Percentiles rank a stretch among this genome's conserved stretches.
phyloP scores from a whole-genome alignment of 768 basidiomycete genomes.

The Mycena rosella region DNA sequence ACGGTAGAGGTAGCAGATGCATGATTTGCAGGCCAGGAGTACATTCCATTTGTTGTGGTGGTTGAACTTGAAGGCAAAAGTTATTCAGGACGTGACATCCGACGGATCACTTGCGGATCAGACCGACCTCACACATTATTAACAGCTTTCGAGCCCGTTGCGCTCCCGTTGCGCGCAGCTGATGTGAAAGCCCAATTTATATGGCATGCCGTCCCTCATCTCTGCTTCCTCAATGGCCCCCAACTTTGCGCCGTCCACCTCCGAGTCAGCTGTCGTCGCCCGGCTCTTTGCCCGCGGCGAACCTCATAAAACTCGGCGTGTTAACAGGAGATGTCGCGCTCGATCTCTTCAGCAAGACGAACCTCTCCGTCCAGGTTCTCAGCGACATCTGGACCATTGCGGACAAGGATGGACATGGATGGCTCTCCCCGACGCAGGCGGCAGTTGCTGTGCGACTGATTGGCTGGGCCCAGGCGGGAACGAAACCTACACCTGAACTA shows the following conservation, averaged over 20 bases:
- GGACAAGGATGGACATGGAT: slow-evolving; percentile 66
- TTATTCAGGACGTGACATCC: not conserved
- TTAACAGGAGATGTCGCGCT: slow-evolving; percentile 64
- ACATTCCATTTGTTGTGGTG: slow-evolving; percentile 72
- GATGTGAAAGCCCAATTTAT: slow-evolving; percentile 2
- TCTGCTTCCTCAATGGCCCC: slow-evolving; percentile 9
- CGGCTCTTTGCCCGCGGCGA: slow-evolving; percentile 52
- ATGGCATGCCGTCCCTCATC: slow-evolving; percentile 11
- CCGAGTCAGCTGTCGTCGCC: slow-evolving; percentile 48
- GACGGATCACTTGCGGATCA: too few relatives aligned
- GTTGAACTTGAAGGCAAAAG: slow-evolving; percentile 3
- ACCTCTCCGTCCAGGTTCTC: slow-evolving; percentile 57
- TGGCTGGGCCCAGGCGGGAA: slow-evolving; percentile 64
- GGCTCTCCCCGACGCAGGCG: slow-evolving; percentile 61
- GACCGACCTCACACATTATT: too few relatives aligned
- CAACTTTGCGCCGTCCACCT: slow-evolving; percentile 35
- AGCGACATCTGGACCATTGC: slow-evolving; percentile 69
- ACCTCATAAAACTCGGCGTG: slow-evolving; percentile 55
- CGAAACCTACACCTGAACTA: slow-evolving; percentile 49
- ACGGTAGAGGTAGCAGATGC: slow-evolving; percentile 40
- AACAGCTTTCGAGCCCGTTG: slow-evolving; percentile 17
- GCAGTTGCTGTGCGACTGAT: slow-evolving; percentile 63
- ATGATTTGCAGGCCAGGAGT: slow-evolving; percentile 75
- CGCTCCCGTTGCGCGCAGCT: slow-evolving; percentile 21
- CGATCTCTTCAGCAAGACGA: slow-evolving; percentile 61